Percentiles rank a stretch among this genome's conserved stretches.
These are phyloP conservation scores for Mucuna pruriens DNA, from an alignment of 306 rosid genomes.

Conservation along the genomic window DNA sequence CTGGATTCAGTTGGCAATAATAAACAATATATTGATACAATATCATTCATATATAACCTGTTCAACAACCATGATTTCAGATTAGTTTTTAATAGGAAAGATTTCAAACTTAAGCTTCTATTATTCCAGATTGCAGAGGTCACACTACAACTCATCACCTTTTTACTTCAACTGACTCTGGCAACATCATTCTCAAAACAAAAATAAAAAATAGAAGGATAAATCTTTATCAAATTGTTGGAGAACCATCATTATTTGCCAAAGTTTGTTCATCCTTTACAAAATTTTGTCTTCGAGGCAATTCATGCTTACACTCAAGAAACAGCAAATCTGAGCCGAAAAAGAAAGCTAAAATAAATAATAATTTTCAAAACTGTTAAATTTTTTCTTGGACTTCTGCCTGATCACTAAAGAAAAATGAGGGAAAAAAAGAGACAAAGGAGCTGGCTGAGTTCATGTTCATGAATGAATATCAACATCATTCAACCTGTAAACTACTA, in stretches of 20 bases:
- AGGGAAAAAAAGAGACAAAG: background rate
- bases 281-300: background rate
- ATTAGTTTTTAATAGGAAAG: background rate
- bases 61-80: background rate
- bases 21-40: background rate
- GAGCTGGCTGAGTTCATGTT: background rate
- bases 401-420: background rate
- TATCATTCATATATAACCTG: background rate
- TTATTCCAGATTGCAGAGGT: slow-evolving; percentile 9
- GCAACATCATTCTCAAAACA: slow-evolving; percentile 7
- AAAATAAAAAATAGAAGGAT: background rate
- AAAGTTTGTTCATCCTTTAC: slow-evolving; percentile 5
- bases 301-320: slow-evolving; percentile 13
- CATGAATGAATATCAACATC: background rate
- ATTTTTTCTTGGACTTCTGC: background rate
- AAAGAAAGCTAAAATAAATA: background rate
- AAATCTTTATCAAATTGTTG: slow-evolving; percentile 10
- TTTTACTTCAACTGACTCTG: background rate
- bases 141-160: background rate
- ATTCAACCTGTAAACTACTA: background rate
- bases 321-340: background rate
- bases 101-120: background rate
- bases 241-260: background rate
- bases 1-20: background rate
- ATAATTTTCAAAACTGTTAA: background rate